Conservation (phyloP, 2,329 filamentous ascomycete species). For the Cladorrhinum sp. region DNA sequence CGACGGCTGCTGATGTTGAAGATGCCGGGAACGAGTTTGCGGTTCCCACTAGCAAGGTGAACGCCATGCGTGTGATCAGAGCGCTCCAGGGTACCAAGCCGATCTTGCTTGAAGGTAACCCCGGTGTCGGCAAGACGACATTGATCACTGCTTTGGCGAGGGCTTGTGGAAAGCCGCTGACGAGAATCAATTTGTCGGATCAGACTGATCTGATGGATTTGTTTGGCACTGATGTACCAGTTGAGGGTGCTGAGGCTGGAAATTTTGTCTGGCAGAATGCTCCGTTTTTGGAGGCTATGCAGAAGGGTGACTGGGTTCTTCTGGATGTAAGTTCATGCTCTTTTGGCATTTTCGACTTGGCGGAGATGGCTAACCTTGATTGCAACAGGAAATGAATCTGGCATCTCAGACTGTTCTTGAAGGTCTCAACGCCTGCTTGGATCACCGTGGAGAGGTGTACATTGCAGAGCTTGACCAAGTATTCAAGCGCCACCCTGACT, state of each 20-base stretch:
- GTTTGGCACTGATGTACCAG: slow-evolving; percentile 92
- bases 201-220: slow-evolving; percentile 97
- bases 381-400: slow-evolving; percentile 78
- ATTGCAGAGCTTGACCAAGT: slow-evolving; percentile 92
- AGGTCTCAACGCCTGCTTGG: slow-evolving; percentile 91
- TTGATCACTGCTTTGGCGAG: slow-evolving; percentile 81
- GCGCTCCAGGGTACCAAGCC: slow-evolving; percentile 87
- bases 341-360: not conserved
- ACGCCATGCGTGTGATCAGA: slow-evolving; percentile 85
- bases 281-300: slow-evolving; percentile 94
- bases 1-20: slow-evolving; percentile 41
- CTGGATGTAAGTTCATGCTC: slow-evolving; percentile 57
- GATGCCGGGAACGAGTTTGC: slow-evolving; percentile 72
- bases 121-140: slow-evolving; percentile 97
- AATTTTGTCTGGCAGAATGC: slow-evolving; percentile 95
- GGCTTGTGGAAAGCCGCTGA: slow-evolving; percentile 76
- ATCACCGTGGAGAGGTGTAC: slow-evolving; percentile 94
- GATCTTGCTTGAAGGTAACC: slow-evolving; percentile 90
- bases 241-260: slow-evolving; percentile 87
- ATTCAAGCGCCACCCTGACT: slow-evolving; percentile 83
- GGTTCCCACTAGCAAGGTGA: slow-evolving; percentile 84
- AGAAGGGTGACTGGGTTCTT: slow-evolving; percentile 92
- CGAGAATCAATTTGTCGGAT: slow-evolving; percentile 93
- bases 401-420: slow-evolving; percentile 96
- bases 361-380: slow-evolving; percentile 3